phyloP scores from a whole-genome alignment of 78 protist species.

The Anaeramoeba flamelloides region DNA sequence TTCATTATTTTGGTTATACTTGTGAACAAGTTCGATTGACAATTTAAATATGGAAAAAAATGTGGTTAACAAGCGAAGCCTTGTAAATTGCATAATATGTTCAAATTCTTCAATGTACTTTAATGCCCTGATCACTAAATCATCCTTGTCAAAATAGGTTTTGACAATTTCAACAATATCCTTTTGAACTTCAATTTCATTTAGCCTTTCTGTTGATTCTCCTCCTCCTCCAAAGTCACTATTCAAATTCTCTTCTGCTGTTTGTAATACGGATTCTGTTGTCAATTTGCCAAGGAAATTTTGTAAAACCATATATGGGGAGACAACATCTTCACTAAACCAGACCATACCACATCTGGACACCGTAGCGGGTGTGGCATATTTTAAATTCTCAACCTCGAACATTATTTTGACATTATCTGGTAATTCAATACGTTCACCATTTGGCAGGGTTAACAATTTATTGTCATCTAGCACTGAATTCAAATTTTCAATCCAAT shows the following conservation, averaged over 20 bases:
- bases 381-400: conserved; percentile 71
- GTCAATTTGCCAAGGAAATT: no score
- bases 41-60: conserved; percentile 44
- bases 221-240: no score
- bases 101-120: conserved; percentile 30
- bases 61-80: conserved; percentile 33
- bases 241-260: neutral
- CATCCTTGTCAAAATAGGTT: no score
- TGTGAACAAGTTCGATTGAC: no score
- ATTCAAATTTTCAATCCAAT: conserved; percentile 95
- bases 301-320: no score
- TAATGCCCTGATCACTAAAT: no score
- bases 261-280: no score
- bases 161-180: no score
- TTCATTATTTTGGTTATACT: neutral
- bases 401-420: conserved; percentile 70
- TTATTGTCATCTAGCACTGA: conserved; percentile 89
- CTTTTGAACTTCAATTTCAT: neutral
- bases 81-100: conserved; percentile 67
- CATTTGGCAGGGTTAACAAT: conserved; percentile 89
- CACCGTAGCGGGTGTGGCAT: conserved; percentile 94
- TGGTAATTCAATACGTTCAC: conserved; percentile 87
- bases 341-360: conserved; percentile 95
- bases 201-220: neutral
- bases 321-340: conserved; percentile 44